Conservation (phyloP, 1,284 basidiomycete genomes). For the Phylloporus sp. region DNA sequence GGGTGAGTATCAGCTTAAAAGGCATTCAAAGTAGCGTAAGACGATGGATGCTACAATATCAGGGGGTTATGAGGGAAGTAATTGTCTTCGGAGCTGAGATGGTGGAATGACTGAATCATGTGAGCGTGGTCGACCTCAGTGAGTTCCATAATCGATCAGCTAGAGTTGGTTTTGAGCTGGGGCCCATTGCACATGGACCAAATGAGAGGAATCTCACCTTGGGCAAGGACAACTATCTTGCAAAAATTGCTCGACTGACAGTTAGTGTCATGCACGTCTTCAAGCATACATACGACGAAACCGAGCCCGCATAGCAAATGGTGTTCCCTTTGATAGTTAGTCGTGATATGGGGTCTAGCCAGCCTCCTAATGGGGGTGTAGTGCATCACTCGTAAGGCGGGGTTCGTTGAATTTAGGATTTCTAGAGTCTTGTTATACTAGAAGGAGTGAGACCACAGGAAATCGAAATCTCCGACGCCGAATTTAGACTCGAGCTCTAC, state of each 20-base stretch:
- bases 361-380: constrained; percentile 84
- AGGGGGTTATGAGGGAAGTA: constrained; percentile 65
- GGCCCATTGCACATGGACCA: constrained; percentile 1
- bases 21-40: constrained; percentile 18
- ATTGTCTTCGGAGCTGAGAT: constrained; percentile 73
- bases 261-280: constrained; percentile 92
- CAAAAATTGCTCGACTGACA: constrained; percentile 98
- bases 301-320: constrained; percentile 96
- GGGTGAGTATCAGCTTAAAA: constrained; percentile 21
- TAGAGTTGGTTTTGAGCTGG: constrained; percentile 80
- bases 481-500: constrained; percentile 99
- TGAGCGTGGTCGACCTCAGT: constrained; percentile 79
- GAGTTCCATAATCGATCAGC: constrained; percentile 85
- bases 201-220: constrained; percentile 54
- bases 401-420: constrained; percentile 95
- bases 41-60: constrained; percentile 40
- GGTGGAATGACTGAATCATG: constrained; percentile 94
- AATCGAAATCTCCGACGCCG: constrained; percentile 99
- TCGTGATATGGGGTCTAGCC: constrained; percentile 91
- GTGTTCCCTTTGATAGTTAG: constrained; percentile 86
- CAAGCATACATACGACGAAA: constrained; percentile 94
- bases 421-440: constrained; percentile 93
- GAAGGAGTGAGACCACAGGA: too few species aligned
- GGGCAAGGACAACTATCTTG: constrained; percentile 82
- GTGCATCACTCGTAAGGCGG: constrained; percentile 89